These are phyloP conservation scores for Herpetomonas tarakana DNA, from an alignment of 208 protist genomes.

Conservation along the genomic window DNA sequence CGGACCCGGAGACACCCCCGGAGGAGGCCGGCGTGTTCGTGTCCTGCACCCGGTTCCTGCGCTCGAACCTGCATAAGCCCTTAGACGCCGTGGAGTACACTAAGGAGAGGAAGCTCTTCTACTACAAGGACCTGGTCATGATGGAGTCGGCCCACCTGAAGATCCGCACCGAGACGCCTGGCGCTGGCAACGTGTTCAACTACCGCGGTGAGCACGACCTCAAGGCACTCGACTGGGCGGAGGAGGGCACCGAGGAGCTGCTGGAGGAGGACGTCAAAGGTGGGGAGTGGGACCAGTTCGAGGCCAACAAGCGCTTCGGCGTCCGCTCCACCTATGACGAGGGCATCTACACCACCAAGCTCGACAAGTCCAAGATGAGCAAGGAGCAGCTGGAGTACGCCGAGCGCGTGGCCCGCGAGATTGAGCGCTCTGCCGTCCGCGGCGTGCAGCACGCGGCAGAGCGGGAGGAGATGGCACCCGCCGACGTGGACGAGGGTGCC, in stretches of 20 bases:
- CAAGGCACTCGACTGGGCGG: constrained; percentile 73
- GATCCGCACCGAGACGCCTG: constrained; percentile 72
- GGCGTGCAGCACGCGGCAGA: constrained; percentile 73
- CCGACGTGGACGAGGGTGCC: constrained; percentile 65
- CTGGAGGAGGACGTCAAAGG: constrained; percentile 52
- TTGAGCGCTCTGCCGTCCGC: constrained; percentile 56
- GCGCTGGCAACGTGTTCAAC: constrained; percentile 27
- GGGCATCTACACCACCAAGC: constrained; percentile 85
- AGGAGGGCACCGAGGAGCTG: constrained; percentile 47
- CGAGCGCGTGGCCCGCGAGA: constrained; percentile 69
- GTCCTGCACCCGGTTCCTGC: constrained; percentile 48
- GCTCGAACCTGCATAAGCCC: constrained; percentile 45
- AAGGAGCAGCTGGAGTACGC: constrained; percentile 66
- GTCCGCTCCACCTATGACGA: constrained; percentile 86
- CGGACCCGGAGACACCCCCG: constrained; percentile 55
- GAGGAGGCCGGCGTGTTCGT: constrained; percentile 62
- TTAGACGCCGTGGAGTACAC: constrained; percentile 39
- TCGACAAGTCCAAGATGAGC: constrained; percentile 74
- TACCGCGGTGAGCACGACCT: constrained; percentile 61
- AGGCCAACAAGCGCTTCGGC: constrained; percentile 79
- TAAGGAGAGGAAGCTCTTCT: constrained; percentile 40
- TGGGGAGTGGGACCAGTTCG: constrained; percentile 88
- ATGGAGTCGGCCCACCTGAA: constrained; percentile 61
- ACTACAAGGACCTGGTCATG: constrained; percentile 74
- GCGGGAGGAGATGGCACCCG: constrained; percentile 41